Evolutionary conservation across 306 rosid genomes (phyloP), one percentile per base, ranked within the genome.

Genomic region (Geum urbanum): DNA sequence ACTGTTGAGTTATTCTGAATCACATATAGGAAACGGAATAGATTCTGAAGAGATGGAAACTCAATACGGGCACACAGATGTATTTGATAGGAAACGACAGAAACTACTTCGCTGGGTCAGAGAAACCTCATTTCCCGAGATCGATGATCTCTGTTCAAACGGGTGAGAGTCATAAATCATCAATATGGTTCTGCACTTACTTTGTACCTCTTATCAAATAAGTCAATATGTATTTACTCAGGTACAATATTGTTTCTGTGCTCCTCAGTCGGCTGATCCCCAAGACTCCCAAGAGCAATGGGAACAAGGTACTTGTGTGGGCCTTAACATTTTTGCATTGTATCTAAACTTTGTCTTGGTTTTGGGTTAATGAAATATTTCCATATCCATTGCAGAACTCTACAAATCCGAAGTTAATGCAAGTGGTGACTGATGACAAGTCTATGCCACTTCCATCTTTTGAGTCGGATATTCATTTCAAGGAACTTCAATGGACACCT

Each of bases 241-340:
- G 96, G 90, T 69, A 59, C 64, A 78, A 76, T 81, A 73, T 90
- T 79, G 74, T 85, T 76, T 73, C 85, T 66, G 15, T 70, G 65
- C 98, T 92, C 66, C 88, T 92, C 72, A 66, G 74, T 64, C 90
- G 96, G 83, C 89, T 92, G 67, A 68, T 79, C 63, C 89, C 90
- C 4, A 53, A 48, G 67, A 68, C 78, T 59, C 89, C 90, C 4
- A 53, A 48, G 69, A 76, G 77, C 80, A 59, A 40, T 6, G 70
- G 70, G 56, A 83, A 71, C 73, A 74, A 80, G 67, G 96, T 92
- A 86, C 78, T 65, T 69, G 49, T 69, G 49, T 78, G 43, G 18
- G 16, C 43, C 63, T 7, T 32, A 32, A 58, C 80, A 54, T 69
- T 58, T 80, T 75, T 66, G 24, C 65, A 27, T 75, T 75, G 68